Evolutionary conservation across 768 basidiomycete species (phyloP).

Genomic region (Amyloporia xantha): DNA sequence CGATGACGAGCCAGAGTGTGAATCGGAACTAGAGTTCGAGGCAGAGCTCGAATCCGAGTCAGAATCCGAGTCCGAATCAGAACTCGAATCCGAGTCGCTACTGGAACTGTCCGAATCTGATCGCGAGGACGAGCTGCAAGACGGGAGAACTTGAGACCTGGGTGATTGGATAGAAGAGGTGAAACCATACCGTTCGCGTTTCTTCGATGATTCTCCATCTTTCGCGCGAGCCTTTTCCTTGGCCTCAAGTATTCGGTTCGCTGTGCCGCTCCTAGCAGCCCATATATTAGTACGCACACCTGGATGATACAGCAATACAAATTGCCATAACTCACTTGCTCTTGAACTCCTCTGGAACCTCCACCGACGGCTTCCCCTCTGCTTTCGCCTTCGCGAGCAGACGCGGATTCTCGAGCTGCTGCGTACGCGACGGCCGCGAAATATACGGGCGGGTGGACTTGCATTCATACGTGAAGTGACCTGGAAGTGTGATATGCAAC

Average conservation of each 20-base stretch:
- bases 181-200: conserved; percentile 29
- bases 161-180: neutral
- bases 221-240: conserved; percentile 73
- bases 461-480: conserved; percentile 92
- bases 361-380: conserved; percentile 70
- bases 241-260: conserved; percentile 74
- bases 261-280: conserved; percentile 59
- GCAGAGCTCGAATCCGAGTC: conserved; percentile 31
- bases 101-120: conserved; percentile 10
- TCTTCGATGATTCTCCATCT: conserved; percentile 17
- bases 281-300: neutral
- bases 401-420: conserved; percentile 76
- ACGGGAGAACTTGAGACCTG: neutral
- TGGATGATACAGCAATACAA: neutral
- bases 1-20: conserved; percentile 29
- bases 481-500: conserved; percentile 36
- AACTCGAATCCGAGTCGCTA: too few relatives aligned
- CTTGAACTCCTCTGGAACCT: conserved; percentile 90
- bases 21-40: conserved; percentile 40
- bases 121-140: conserved; percentile 8
- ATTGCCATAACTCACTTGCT: conserved; percentile 47
- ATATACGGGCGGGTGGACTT: conserved; percentile 76
- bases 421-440: conserved; percentile 82
- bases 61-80: conserved; percentile 22
- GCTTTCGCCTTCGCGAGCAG: conserved; percentile 59